These are phyloP conservation scores for Oenanthe javanica DNA, from an alignment of 140 eudicot genomes.

Conservation along the genomic window DNA sequence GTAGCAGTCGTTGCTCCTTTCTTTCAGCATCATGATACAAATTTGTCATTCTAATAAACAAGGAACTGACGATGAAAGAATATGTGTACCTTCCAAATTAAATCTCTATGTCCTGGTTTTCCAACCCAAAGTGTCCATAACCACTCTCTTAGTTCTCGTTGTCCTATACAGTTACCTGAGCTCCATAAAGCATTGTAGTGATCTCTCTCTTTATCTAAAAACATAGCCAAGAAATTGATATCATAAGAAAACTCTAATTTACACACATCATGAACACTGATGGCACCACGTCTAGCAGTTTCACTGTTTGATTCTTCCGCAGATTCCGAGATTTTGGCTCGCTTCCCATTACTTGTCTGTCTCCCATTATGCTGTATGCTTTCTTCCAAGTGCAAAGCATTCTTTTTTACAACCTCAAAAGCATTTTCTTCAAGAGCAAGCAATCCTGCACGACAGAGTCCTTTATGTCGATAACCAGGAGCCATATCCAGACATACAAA, in stretches of 20 bases:
- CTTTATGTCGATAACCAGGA: slow-evolving; percentile 94
- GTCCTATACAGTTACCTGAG: slow-evolving; percentile 76
- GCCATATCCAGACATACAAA: slow-evolving; percentile 94
- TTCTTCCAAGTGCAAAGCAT: slow-evolving; percentile 17
- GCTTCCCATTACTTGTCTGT: slow-evolving; percentile 50
- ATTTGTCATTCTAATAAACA: neutral
- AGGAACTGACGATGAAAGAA: slow-evolving; percentile 7
- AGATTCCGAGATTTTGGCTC: slow-evolving; percentile 33
- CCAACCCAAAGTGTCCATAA: slow-evolving; percentile 81
- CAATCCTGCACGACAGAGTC: slow-evolving; percentile 87
- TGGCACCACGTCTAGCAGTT: neutral
- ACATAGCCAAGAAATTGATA: slow-evolving; percentile 52
- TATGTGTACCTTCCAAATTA: slow-evolving; percentile 77
- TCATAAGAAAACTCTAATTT: slow-evolving; percentile 59
- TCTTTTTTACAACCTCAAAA: slow-evolving; percentile 24
- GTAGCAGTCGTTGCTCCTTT: neutral
- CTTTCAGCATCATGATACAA: neutral
- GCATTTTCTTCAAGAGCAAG: slow-evolving; percentile 66
- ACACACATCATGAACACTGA: neutral
- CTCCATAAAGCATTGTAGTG: slow-evolving; percentile 83
- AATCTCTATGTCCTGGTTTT: slow-evolving; percentile 63
- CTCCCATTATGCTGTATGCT: slow-evolving; percentile 24
- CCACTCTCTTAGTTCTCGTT: slow-evolving; percentile 93
- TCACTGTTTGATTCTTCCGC: slow-evolving; percentile 25
- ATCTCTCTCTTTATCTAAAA: slow-evolving; percentile 75